Conservation (phyloP, 768 basidiomycete species). For the Hygrocybe coccinea region DNA sequence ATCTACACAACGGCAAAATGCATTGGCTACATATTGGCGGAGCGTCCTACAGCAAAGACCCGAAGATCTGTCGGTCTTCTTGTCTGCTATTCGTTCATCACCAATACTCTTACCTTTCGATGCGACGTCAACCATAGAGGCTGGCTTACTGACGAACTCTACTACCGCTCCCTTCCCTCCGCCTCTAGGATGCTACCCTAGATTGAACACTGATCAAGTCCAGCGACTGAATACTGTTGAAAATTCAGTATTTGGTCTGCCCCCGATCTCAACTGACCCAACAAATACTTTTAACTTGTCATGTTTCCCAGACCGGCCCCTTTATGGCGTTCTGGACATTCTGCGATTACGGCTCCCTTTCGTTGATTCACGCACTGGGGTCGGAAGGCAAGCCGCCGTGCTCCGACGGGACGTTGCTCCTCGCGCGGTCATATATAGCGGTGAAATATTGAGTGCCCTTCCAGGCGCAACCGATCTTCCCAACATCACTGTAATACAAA, state of each 20-base stretch:
- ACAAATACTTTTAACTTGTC: conserved; percentile 40
- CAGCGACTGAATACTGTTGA: conserved; percentile 47
- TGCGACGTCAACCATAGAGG: conserved; percentile 38
- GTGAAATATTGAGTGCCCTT: conserved; percentile 46
- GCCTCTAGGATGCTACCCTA: conserved; percentile 59
- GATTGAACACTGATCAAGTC: conserved; percentile 36
- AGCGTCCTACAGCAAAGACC: conserved; percentile 44
- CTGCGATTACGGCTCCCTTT: conserved; percentile 57
- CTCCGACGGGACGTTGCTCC: conserved; percentile 41
- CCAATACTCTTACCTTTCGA: conserved; percentile 58
- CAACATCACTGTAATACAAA: conserved; percentile 27
- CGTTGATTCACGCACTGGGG: conserved; percentile 37
- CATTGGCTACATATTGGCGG: conserved; percentile 53
- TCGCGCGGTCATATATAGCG: conserved; percentile 49
- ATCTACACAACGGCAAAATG: conserved; percentile 45
- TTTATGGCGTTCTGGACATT: conserved; percentile 61
- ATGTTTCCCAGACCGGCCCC: conserved; percentile 53
- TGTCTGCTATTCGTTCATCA: conserved; percentile 41
- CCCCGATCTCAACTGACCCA: conserved; percentile 22
- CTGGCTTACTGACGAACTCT: conserved; percentile 39
- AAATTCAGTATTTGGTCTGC: conserved; percentile 46
- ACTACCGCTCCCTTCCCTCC: conserved; percentile 48
- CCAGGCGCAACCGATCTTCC: conserved; percentile 33
- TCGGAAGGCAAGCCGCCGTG: conserved; percentile 47
- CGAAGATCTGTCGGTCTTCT: conserved; percentile 42